Percentiles rank a stretch among this genome's conserved stretches.
Evolutionary conservation across 371 early-diverging fungal species (phyloP).

Genomic region (Chytridium lagenaria): DNA sequence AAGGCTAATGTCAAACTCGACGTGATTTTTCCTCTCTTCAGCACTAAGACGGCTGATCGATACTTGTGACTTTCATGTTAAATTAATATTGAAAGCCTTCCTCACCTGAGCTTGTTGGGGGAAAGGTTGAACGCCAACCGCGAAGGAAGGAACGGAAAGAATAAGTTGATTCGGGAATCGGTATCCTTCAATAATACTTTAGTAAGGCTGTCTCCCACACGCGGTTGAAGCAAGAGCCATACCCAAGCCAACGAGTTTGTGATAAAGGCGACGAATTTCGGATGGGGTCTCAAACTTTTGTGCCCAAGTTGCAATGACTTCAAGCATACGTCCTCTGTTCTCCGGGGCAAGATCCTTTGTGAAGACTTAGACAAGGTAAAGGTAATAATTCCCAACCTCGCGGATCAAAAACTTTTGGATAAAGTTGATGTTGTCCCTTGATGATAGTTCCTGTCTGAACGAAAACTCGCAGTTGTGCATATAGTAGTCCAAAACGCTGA

Average conservation of each 20-base stretch:
- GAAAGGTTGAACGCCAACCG: too few relatives aligned
- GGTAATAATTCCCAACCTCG: conserved; percentile 5
- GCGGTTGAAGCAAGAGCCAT: not conserved
- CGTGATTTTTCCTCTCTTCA: conserved; percentile 28
- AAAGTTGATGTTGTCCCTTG: conserved; percentile 20
- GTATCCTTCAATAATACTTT: not conserved
- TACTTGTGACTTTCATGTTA: not conserved
- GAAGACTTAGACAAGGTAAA: not conserved
- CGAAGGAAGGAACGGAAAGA: too few relatives aligned
- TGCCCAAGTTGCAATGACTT: conserved; percentile 34
- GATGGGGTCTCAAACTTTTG: conserved; percentile 14
- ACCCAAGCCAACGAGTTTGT: conserved; percentile 22
- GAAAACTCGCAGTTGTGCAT: conserved; percentile 30
- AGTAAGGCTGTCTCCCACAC: too few relatives aligned
- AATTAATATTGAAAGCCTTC: too few relatives aligned
- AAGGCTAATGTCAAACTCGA: conserved; percentile 25
- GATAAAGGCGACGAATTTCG: conserved; percentile 21
- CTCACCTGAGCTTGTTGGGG: too few relatives aligned
- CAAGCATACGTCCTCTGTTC: conserved; percentile 31
- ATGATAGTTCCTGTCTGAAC: conserved; percentile 22
- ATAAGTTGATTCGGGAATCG: conserved; percentile 10
- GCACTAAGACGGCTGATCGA: not conserved
- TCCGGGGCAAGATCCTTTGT: conserved; percentile 29
- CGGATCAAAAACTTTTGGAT: conserved; percentile 24
- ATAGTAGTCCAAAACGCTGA: conserved; percentile 22